phyloP scores from a whole-genome alignment of 2,329 filamentous ascomycete genomes.

The Apiospora malaysiana region DNA sequence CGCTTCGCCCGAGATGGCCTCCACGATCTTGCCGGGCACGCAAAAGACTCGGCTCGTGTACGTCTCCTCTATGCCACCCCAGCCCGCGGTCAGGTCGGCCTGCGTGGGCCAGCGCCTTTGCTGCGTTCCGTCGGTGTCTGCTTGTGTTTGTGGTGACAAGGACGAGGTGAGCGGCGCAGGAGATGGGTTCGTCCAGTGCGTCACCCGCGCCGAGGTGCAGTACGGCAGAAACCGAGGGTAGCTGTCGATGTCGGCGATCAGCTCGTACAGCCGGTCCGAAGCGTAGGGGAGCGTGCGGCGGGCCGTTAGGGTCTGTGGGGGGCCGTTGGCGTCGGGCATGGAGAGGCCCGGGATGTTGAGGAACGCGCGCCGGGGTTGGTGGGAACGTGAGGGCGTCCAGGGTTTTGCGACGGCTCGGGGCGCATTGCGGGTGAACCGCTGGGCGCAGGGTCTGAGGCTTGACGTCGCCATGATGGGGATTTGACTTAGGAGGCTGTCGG shows the following conservation, averaged over 20 bases:
- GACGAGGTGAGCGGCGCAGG: neutral
- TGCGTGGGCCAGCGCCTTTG: conserved; percentile 69
- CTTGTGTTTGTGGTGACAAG: conserved; percentile 21
- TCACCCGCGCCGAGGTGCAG: conserved; percentile 79
- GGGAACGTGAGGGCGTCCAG: neutral
- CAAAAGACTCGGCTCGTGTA: conserved; percentile 85
- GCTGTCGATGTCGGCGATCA: conserved; percentile 86
- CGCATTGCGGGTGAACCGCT: neutral
- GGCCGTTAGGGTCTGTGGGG: conserved; percentile 71
- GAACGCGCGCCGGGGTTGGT: conserved; percentile 16
- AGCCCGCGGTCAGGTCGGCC: conserved; percentile 84
- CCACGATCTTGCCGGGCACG: conserved; percentile 72
- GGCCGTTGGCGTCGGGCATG: neutral
- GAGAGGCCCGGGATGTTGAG: conserved; percentile 24
- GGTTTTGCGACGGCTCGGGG: neutral
- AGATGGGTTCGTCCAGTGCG: conserved; percentile 64
- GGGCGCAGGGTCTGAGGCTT: conserved; percentile 2
- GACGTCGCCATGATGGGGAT: neutral
- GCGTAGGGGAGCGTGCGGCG: conserved; percentile 79
- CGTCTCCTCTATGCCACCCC: conserved; percentile 80
- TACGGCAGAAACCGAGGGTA: conserved; percentile 93
- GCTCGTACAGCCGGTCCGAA: conserved; percentile 72
- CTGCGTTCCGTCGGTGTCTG: too few relatives aligned
- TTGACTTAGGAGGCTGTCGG: conserved; percentile 15
- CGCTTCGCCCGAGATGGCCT: conserved; percentile 73